Evolutionary conservation across 1,284 basidiomycete genomes (phyloP).

Genomic region (Ustilago hordei): DNA sequence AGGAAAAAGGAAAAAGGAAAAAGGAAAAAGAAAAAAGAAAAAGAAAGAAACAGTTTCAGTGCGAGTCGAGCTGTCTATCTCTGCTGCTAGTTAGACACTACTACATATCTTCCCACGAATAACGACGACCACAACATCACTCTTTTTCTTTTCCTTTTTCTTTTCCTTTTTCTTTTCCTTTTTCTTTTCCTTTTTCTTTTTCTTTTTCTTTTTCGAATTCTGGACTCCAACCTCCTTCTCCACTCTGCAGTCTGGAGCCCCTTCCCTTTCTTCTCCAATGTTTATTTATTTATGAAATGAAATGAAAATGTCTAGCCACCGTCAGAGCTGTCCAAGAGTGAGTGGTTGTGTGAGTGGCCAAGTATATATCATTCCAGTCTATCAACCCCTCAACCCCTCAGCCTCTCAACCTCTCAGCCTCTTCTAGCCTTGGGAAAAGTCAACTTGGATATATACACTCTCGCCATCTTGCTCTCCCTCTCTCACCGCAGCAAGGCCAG

Average conservation of each 20-base stretch:
- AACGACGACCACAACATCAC: background rate
- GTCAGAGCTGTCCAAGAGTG: conserved; percentile 4
- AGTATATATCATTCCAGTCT: too few relatives aligned
- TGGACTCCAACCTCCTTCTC: conserved; percentile 2
- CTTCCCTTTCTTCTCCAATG: background rate
- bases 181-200: background rate
- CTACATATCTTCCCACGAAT: background rate
- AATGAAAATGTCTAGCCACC: background rate
- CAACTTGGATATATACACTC: conserved; percentile 31
- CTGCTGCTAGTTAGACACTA: background rate
- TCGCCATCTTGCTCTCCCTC: background rate
- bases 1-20: too few relatives aligned
- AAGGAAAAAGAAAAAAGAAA: too few relatives aligned
- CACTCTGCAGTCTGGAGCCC: conserved; percentile 23
- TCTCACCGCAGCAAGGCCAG: conserved; percentile 10
- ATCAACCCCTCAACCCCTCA: background rate
- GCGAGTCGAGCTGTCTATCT: background rate
- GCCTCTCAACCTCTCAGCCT: background rate
- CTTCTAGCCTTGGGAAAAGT: background rate
- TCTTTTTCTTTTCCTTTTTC: background rate
- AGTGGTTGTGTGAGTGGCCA: background rate
- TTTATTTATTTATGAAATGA: background rate
- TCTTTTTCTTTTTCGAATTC: background rate
- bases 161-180: background rate
- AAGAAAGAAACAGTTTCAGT: background rate